These are phyloP conservation scores for Neurospora terricola DNA, from an alignment of 495 filamentous ascomycete genomes.

Conservation along the genomic window DNA sequence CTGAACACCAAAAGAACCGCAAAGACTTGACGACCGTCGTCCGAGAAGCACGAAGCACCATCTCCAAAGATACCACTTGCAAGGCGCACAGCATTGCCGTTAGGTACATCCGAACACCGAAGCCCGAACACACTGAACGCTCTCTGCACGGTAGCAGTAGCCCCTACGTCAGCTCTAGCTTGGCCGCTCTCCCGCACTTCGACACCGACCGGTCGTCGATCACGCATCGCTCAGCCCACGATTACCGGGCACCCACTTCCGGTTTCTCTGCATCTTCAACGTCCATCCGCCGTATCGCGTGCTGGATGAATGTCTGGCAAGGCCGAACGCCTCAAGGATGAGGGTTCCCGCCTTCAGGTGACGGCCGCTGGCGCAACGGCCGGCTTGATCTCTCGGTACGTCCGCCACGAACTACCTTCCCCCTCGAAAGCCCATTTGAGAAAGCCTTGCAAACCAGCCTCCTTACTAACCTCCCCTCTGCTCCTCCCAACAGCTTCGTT, in stretches of 20 bases:
- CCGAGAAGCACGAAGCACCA: neutral
- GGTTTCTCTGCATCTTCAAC: neutral
- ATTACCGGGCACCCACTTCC: neutral
- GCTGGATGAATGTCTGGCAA: slow-evolving; percentile 25
- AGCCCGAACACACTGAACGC: neutral
- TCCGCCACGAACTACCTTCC: slow-evolving; percentile 39
- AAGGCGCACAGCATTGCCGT: neutral
- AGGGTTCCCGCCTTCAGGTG: slow-evolving; percentile 79
- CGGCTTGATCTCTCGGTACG: slow-evolving; percentile 85
- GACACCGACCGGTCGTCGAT: neutral
- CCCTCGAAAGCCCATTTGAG: too few relatives aligned
- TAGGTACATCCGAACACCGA: neutral
- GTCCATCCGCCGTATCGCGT: neutral
- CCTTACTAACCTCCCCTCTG: neutral
- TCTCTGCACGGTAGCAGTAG: neutral
- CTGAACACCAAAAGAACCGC: neutral
- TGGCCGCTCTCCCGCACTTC: neutral
- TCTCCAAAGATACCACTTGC: neutral
- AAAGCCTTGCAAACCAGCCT: neutral
- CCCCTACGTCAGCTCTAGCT: neutral
- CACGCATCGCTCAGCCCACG: neutral
- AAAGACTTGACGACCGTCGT: neutral
- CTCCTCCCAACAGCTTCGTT: slow-evolving; percentile 53
- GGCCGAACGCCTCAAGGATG: slow-evolving; percentile 72
- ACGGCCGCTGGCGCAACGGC: slow-evolving; percentile 77